phyloP scores from a whole-genome alignment of 2,329 filamentous ascomycete species.

The Dactylella cylindrospora region DNA sequence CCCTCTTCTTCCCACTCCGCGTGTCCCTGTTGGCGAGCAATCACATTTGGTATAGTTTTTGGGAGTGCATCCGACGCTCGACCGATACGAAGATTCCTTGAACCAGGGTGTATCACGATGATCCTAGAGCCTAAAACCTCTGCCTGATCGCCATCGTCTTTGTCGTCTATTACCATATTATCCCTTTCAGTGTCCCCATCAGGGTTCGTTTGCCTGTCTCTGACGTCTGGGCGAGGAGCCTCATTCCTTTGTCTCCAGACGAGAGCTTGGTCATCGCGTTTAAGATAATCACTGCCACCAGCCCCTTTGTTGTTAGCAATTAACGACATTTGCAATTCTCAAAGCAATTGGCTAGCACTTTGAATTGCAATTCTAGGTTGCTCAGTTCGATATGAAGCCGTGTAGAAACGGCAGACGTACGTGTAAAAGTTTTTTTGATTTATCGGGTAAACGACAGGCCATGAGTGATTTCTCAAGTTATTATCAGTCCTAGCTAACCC shows the following conservation, averaged over 20 bases:
- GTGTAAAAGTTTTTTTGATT: constrained; percentile 99
- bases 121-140: constrained; percentile 65
- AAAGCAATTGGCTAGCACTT: constrained; percentile 6
- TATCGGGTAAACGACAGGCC: constrained; percentile 89
- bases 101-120: constrained; percentile 92
- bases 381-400: background rate
- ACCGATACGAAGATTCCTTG: constrained; percentile 90
- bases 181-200: constrained; percentile 56
- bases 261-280: constrained; percentile 94
- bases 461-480: constrained; percentile 91
- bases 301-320: too few relatives aligned
- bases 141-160: constrained; percentile 59
- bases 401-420: constrained; percentile 57
- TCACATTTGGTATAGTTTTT: constrained; percentile 89
- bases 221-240: constrained; percentile 59
- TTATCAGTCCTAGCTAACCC: constrained; percentile 96
- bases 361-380: background rate
- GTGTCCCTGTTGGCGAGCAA: constrained; percentile 74
- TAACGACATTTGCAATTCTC: too few relatives aligned
- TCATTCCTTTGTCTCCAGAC: constrained; percentile 86
- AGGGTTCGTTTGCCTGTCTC: constrained; percentile 51
- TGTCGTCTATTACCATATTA: constrained; percentile 56
- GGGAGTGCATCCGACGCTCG: constrained; percentile 94
- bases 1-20: constrained; percentile 84
- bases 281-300: constrained; percentile 93